Conservation (phyloP, 768 basidiomycete genomes). For the Cyathus striatus region DNA sequence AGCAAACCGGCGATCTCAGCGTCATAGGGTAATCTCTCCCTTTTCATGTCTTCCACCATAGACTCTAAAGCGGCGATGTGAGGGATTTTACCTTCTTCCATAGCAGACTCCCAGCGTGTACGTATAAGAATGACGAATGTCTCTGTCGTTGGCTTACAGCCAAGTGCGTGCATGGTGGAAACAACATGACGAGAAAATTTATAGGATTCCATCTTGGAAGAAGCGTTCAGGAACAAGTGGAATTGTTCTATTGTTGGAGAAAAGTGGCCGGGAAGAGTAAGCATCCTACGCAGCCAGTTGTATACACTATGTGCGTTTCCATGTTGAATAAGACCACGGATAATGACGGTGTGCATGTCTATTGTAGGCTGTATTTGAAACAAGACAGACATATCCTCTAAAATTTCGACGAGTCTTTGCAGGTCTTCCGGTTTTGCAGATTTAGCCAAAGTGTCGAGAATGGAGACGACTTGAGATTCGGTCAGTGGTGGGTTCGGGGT, state of each 20-base stretch:
- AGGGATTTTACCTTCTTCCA: constrained; percentile 19
- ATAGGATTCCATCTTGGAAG: constrained; percentile 22
- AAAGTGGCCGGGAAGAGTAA: constrained; percentile 38
- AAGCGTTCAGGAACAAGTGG: constrained; percentile 45
- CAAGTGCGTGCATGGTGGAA: constrained; percentile 28
- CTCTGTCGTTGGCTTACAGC: constrained; percentile 36
- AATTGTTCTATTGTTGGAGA: constrained; percentile 48
- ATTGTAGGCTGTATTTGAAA: constrained; percentile 40
- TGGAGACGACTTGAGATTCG: constrained; percentile 25
- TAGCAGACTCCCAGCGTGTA: constrained; percentile 28
- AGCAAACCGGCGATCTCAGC: constrained; percentile 34
- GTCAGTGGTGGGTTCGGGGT: constrained; percentile 13
- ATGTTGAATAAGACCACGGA: constrained; percentile 41
- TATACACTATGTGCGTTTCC: constrained; percentile 38
- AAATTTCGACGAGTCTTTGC: constrained; percentile 47
- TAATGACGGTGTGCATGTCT: constrained; percentile 43
- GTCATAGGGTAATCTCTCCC: constrained; percentile 37
- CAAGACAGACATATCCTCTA: constrained; percentile 40
- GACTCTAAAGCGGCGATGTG: constrained; percentile 27
- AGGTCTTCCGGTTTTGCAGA: constrained; percentile 52
- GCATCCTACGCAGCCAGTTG: constrained; percentile 52
- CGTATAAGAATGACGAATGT: constrained; percentile 43
- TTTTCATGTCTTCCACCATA: constrained; percentile 43
- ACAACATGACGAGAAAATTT: constrained; percentile 28
- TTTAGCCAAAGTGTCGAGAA: constrained; percentile 40